Base-by-base conservation (phyloP, 2,329 filamentous ascomycete genomes). In the Claviceps lovelessii region DNA sequence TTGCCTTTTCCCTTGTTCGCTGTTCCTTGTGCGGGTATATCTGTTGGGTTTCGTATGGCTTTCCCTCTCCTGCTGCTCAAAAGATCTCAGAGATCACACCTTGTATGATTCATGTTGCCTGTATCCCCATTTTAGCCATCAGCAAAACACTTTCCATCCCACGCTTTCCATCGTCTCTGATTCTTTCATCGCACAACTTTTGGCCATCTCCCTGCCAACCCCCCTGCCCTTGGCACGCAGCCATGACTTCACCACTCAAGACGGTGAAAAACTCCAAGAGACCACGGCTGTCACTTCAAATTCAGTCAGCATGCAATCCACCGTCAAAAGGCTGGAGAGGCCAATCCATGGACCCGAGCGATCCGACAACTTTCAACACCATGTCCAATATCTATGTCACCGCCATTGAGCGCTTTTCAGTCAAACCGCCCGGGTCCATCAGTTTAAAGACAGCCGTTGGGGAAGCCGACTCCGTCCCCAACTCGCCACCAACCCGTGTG, bases 291-390 rank as follows among this genome's bases (percentile, higher is more conserved):
- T 78, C 77, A 54, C 74, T 81, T 60, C 75, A 79, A 63, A 80
- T 74, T 61, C 77, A 76, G 61, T 69, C 76, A 29, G 64, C 71
- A 35, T 64, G 67, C 55, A 67, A 66, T 39, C 63, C 72, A 4
- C 62, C 61, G 45, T 64, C 68, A 54, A 72, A 68, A 54, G 65
- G 72, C 28, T 58, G 61, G 17, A 61, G 64, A 57, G 63, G 62
- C 49, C 66, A 65, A 54, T 55, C 62, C 44, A 60, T 78, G 44
- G 76, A 83, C 60, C 76, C 78, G 35, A 76, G 73, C 56, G 82
- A 81, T 37, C 79, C 80, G 4, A 84, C 81, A 1, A 72, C 79
- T 28, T 83, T 83, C 69, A 84, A 84, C 67, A 84, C 81, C 2
- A 73, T 84, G 44, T 82, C 80, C 54, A 84, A 84, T 67, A 77